Conservation (phyloP, 78 protist species). For the Mastigamoeba balamuthi region DNA sequence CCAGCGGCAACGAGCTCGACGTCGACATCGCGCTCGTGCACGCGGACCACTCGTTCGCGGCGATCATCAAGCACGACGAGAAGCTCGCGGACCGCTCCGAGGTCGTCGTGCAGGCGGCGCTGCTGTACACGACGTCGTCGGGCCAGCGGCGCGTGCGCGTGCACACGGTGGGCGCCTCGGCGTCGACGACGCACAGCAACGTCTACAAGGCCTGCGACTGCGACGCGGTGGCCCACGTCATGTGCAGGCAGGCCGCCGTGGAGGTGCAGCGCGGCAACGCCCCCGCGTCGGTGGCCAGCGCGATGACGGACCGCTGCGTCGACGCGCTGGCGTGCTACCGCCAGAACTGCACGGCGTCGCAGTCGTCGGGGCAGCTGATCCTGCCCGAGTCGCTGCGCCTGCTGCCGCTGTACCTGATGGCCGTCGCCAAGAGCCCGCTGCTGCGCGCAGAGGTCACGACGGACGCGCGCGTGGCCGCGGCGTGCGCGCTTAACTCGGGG, state of each 20-base stretch:
- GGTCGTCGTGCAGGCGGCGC: constrained; percentile 43
- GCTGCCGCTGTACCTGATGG: constrained; percentile 31
- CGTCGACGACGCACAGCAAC: not conserved
- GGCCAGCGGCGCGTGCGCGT: constrained; percentile 43
- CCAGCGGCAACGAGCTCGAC: constrained; percentile 1
- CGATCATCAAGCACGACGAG: constrained; percentile 39
- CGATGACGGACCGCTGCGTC: too few relatives aligned
- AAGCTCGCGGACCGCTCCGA: constrained; percentile 28
- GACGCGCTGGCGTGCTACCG: constrained; percentile 32
- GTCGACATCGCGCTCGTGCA: constrained; percentile 17
- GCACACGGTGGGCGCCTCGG: constrained; percentile 23
- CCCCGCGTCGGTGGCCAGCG: too few relatives aligned
- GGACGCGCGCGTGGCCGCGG: constrained; percentile 10
- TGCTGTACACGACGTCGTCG: constrained; percentile 10
- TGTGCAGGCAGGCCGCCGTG: constrained; percentile 10
- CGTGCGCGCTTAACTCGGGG: not conserved
- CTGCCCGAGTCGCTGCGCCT: constrained; percentile 39
- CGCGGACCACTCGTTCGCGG: constrained; percentile 8
- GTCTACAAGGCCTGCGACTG: constrained; percentile 34
- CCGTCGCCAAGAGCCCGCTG: constrained; percentile 47
- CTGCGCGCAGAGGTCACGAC: constrained; percentile 13
- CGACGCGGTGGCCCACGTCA: constrained; percentile 17
- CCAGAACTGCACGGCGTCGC: constrained; percentile 37
- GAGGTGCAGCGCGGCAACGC: too few relatives aligned
- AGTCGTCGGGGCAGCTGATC: constrained; percentile 28